Conservation (phyloP, 148 eudicot species). For the Fagopyrum tataricum region DNA sequence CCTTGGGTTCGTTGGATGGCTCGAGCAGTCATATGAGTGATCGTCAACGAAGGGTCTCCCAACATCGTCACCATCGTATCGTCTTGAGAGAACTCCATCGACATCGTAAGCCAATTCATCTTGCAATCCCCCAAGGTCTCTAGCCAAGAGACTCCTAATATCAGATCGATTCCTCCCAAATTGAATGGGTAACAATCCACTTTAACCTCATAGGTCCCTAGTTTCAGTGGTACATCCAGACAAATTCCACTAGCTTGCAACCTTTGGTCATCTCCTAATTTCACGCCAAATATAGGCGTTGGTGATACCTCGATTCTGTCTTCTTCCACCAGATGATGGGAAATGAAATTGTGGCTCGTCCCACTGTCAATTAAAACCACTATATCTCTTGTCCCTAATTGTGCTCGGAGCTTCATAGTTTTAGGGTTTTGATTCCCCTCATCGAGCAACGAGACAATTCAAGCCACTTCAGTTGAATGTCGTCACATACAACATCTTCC, state of each 20-base stretch:
- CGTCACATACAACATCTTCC: neutral
- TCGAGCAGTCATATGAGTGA: neutral
- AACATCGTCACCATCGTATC: neutral
- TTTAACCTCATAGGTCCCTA: neutral
- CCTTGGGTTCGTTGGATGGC: neutral
- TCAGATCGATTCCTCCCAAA: too few species aligned
- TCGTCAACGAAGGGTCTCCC: neutral
- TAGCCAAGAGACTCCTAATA: neutral
- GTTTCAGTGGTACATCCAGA: neutral
- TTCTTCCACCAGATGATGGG: neutral
- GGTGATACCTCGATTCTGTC: neutral
- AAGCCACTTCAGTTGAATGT: too few species aligned
- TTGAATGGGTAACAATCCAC: neutral
- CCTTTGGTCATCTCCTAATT: neutral
- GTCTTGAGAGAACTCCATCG: neutral
- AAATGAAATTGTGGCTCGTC: neutral
- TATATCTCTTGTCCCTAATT: too few species aligned
- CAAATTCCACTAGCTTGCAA: neutral
- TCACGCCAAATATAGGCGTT: neutral
- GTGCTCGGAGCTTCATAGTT: neutral
- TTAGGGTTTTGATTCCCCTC: too few species aligned
- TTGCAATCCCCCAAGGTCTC: neutral
- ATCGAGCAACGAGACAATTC: too few species aligned
- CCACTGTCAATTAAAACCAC: neutral
- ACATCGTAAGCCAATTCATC: neutral